Evolutionary conservation across 192 early-diverging fungal genomes (phyloP), one percentile per base, ranked within the genome.

Genomic region (Backusella luteola): DNA sequence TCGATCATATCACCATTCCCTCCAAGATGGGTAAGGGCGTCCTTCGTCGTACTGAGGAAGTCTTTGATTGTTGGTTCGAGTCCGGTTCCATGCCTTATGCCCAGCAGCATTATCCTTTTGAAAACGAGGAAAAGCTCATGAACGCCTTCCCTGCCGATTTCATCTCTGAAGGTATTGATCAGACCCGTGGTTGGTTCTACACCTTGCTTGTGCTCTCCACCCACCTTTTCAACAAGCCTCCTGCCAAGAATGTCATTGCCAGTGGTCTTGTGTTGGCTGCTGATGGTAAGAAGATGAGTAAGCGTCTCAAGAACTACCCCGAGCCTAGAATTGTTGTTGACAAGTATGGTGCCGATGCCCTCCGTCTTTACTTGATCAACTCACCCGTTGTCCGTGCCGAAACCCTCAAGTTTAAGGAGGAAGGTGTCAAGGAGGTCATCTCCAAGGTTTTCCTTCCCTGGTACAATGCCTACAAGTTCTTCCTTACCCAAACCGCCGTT

Each of bases 161-260:
- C 84, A 97, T 99, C 80, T 95, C 97, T n/a, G 98, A 99, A 85
- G 98, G 98, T 77, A 84, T 99, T 53, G 98, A 99, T 84, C 98
- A 99, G 86, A 98, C 97, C 34, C 96, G 98, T 82, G 98, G 98
- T 66, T 99, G 98, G 98, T 99, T 99, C 92, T 99, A 99, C 85
- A 98, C 98, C 32, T 89, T 99, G 26, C 86, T 99, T 81, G 98
- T 99, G 5, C 87, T 99, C 73, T 98, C 97, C 38, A 98, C 96
- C 15, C 93, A 98, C 85, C 84, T 99, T 77, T 98, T 98, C 81
- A 93, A 96, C 84, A 90, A 90, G 78, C 94, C 98, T 14, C 94
- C 98, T 32, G 96, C 93, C 85, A 96, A 97, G 88, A 99, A 99
- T 83, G 87, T 99, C 75, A 98, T 99, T 87, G 96, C 95, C 70